phyloP scores from a whole-genome alignment of 768 basidiomycete species.

The Mycena epipterygia region DNA sequence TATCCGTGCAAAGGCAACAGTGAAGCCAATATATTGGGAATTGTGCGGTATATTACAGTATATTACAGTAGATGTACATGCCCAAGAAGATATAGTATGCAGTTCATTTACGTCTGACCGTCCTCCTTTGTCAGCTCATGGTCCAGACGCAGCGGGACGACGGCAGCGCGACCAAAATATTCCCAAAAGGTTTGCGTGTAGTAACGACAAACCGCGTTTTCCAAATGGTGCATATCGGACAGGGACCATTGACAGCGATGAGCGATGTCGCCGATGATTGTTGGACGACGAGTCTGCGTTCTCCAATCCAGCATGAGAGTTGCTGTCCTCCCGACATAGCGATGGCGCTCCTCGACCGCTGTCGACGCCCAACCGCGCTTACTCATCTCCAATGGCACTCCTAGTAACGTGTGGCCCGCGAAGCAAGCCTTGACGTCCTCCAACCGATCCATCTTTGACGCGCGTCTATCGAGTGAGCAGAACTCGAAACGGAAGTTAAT shows the following conservation, averaged over 20 bases:
- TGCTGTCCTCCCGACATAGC: background rate
- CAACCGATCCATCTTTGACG: background rate
- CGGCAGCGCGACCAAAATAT: background rate
- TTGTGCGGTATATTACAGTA: no score
- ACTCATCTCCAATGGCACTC: background rate
- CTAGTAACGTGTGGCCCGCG: background rate
- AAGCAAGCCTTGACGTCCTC: background rate
- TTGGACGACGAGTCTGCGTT: background rate
- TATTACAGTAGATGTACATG: no score
- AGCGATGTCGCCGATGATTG: background rate
- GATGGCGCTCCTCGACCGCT: background rate
- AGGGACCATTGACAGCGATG: background rate
- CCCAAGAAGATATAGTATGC: no score
- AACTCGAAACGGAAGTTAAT: constrained; percentile 8
- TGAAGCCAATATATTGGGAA: no score
- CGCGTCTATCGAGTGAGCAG: background rate
- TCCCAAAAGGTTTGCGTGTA: constrained; percentile 12
- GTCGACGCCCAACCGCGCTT: background rate
- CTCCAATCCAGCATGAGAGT: background rate
- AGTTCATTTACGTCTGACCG: background rate
- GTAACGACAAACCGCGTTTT: background rate
- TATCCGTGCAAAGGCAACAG: no score
- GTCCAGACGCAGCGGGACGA: background rate
- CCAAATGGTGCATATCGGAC: background rate
- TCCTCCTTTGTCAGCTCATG: background rate